phyloP scores from a whole-genome alignment of 2,329 filamentous ascomycete genomes.

The Celoporthe dispersa region DNA sequence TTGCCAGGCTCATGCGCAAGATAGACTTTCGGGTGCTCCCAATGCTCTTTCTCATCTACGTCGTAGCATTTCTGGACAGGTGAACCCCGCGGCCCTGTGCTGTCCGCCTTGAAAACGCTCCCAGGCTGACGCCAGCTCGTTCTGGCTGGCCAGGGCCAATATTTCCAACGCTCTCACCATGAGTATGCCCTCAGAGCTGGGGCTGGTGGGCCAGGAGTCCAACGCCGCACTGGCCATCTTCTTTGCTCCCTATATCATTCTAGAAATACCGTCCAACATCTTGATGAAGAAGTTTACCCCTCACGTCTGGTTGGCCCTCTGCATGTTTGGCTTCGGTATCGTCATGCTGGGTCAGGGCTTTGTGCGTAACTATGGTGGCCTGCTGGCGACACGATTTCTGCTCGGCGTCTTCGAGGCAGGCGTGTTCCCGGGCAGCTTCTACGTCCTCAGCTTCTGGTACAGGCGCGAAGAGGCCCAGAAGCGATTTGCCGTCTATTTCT shows the following conservation, averaged over 20 bases:
- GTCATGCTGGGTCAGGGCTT: slow-evolving; percentile 40
- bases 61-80: background rate
- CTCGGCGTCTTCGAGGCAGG: slow-evolving; percentile 51
- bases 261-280: slow-evolving; percentile 69
- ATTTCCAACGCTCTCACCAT: background rate
- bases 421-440: slow-evolving; percentile 50
- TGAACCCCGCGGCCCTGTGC: background rate
- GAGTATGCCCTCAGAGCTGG: slow-evolving; percentile 51
- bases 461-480: slow-evolving; percentile 42
- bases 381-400: slow-evolving; percentile 51
- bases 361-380: slow-evolving; percentile 36
- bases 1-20: background rate
- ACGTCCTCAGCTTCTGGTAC: slow-evolving; percentile 57
- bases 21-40: background rate
- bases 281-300: slow-evolving; percentile 67
- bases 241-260: slow-evolving; percentile 66
- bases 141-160: background rate
- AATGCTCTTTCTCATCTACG: background rate
- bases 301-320: slow-evolving; percentile 49
- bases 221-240: slow-evolving; percentile 70
- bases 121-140: background rate
- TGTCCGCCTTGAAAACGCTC: background rate
- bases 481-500: slow-evolving; percentile 56
- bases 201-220: slow-evolving; percentile 66
- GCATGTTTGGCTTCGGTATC: slow-evolving; percentile 67